Conservation (phyloP, 2,329 filamentous ascomycete genomes). For the Spiromastix sp. region DNA sequence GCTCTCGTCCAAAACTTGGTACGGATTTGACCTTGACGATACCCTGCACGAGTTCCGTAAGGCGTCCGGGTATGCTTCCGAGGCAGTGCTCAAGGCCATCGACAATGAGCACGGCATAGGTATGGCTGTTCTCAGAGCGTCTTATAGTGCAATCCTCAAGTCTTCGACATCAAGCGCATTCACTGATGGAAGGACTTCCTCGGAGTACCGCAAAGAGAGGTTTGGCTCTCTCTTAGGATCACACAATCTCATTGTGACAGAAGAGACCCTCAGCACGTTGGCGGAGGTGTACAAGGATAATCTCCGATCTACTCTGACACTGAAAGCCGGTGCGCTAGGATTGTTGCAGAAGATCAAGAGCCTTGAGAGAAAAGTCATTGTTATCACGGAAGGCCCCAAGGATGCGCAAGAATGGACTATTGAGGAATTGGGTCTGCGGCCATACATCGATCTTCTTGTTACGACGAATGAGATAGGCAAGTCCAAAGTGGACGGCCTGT, state of each 20-base stretch:
- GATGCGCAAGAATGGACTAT: constrained; percentile 39
- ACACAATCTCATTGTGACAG: too few species aligned
- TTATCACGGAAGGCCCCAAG: constrained; percentile 39
- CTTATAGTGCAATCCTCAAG: constrained; percentile 26
- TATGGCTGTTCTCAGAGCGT: constrained; percentile 6
- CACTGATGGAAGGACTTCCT: constrained; percentile 34
- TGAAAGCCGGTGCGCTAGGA: constrained; percentile 28
- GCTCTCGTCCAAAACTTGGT: constrained; percentile 24
- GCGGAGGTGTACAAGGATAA: constrained; percentile 27
- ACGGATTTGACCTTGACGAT: constrained; percentile 41
- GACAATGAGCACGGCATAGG: constrained; percentile 9
- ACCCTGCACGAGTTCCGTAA: constrained; percentile 39
- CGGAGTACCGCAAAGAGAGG: constrained; percentile 33
- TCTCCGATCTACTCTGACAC: constrained; percentile 19
- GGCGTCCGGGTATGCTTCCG: constrained; percentile 28
- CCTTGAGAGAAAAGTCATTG: constrained; percentile 29
- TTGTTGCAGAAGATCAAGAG: constrained; percentile 26
- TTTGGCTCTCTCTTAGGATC: too few species aligned
- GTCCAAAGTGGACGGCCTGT: constrained; percentile 24
- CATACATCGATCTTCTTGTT: constrained; percentile 21
- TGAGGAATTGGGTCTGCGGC: constrained; percentile 18
- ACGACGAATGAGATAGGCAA: constrained; percentile 24
- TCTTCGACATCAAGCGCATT: constrained; percentile 32
- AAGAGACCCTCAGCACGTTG: too few species aligned
- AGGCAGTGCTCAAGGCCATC: constrained; percentile 23